phyloP scores from a whole-genome alignment of 345 rosid species.

The Trapa bicornis region DNA sequence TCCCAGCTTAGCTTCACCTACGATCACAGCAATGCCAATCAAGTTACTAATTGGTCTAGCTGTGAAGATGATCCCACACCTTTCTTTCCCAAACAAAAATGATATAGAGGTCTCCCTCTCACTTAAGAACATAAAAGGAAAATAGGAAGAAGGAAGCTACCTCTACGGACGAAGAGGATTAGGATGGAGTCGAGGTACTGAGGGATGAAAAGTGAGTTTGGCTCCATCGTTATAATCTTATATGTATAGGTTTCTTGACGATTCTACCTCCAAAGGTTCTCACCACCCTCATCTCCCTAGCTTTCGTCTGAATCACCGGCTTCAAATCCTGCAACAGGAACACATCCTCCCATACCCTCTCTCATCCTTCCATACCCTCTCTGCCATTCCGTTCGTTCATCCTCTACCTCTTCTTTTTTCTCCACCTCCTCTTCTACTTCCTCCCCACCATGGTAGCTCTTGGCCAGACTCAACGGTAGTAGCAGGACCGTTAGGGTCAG shows the following conservation, averaged over 20 bases:
- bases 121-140: too few species aligned
- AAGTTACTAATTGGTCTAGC: neutral
- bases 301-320: constrained; percentile 58
- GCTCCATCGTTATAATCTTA: constrained; percentile 84
- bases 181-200: constrained; percentile 67
- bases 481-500: neutral
- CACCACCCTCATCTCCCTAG: constrained; percentile 58
- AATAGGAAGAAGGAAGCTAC: constrained; percentile 13
- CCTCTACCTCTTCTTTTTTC: constrained; percentile 7
- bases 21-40: constrained; percentile 2
- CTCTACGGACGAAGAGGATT: constrained; percentile 57
- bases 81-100: too few species aligned
- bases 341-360: constrained; percentile 14
- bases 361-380: neutral
- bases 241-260: constrained; percentile 46
- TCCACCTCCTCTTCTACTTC: neutral
- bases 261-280: constrained; percentile 31
- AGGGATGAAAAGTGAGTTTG: constrained; percentile 62
- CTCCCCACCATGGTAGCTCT: neutral
- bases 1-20: constrained; percentile 83
- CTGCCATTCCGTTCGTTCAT: constrained; percentile 5
- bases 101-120: too few species aligned
- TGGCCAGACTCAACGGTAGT: neutral
- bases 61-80: too few species aligned
- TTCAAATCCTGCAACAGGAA: constrained; percentile 48